Base-by-base conservation (phyloP, 805 yeast genomes). In the Ogataea minuta region DNA sequence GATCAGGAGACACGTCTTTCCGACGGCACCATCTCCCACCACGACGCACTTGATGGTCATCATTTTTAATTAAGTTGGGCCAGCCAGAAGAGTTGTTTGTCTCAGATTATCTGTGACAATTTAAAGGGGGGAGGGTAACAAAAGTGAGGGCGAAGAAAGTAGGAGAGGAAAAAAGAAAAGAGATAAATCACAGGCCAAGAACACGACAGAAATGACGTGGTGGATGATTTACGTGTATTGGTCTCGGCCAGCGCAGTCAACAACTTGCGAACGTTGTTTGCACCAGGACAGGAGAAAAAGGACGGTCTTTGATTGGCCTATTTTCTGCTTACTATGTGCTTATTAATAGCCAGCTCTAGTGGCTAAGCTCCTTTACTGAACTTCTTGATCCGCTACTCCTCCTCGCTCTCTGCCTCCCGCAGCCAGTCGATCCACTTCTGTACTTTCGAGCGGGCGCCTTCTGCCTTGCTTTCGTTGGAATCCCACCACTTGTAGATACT, bases 1-100 rank as follows among this genome's bases (percentile, higher is more conserved):
- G 59, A 91, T 91, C 53, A 93, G 76, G 48, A 93, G 78, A 70
- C 98, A 91, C 13, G 98, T 91, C 60, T 89, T 91, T 56, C 99
- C 99, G 49, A 93, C 98, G 54, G 98, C 98, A 86, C 99, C 99
- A 70, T 93, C 99, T 51, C 99, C 99, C 41, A 93, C 98, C 50
- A 91, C 97, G 51, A 93, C 98, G 75, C 98, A 93, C 69, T 91
- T 91, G 64, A 85, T 74, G 44, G 81, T 72, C 60, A 72, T 76
- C 78, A 74, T 74, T 34, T 50, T 48, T 43, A 27, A 36, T 28
- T 21, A 31, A 23, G 42, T 28, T 31, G 39, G 41, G 31, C 41
- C 41, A 37, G 41, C 41, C 41, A 37, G 31, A 37, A 37, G 41
- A 37, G 29, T 31, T 37, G 32, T 37, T 37, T 37, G 33, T 37